Conservation (phyloP, 352 stramenopile species). For the Blastocystis sp. region DNA sequence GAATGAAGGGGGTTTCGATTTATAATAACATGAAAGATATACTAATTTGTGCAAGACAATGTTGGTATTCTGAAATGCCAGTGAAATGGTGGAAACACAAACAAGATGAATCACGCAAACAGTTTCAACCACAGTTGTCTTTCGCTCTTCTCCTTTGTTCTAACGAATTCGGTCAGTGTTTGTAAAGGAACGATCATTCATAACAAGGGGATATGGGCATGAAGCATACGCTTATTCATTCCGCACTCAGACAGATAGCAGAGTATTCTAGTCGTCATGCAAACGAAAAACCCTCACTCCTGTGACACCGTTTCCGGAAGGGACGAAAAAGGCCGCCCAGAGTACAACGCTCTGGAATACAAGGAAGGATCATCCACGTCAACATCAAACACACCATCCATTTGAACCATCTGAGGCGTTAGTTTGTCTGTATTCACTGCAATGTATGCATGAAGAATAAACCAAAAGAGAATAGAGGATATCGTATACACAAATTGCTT, state of each 20-base stretch:
- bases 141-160: neutral
- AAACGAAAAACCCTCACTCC: neutral
- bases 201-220: neutral
- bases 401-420: neutral
- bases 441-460: neutral
- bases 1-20: neutral
- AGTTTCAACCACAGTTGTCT: neutral
- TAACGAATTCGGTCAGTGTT: neutral
- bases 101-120: neutral
- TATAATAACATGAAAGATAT: neutral
- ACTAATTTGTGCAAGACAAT: neutral
- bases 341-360: neutral
- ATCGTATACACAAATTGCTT: conserved; percentile 14
- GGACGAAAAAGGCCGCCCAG: neutral
- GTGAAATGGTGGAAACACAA: neutral
- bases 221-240: neutral
- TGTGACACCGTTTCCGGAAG: neutral
- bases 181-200: neutral
- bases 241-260: neutral
- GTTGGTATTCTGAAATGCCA: no score
- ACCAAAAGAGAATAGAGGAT: neutral
- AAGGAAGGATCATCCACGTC: neutral
- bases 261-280: neutral
- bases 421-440: neutral
- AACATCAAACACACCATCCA: neutral